Base-by-base conservation (phyloP, 306 rosid species). In the Castanea crenata region DNA sequence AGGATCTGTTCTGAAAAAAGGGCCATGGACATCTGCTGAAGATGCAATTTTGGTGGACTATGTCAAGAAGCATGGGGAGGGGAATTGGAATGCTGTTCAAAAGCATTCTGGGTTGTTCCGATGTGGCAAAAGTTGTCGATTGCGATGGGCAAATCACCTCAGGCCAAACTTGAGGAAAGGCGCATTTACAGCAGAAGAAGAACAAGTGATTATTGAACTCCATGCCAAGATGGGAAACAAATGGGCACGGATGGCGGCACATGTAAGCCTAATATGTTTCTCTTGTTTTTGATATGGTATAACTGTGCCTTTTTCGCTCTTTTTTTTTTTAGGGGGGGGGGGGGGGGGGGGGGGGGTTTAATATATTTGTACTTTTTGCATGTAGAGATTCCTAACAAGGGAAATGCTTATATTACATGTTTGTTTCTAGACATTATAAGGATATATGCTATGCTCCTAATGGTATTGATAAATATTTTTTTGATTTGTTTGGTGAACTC, bases 41-140 rank as follows among this genome's bases (percentile, higher is more conserved):
- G 99, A 96, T 82, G 89, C 90, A 46, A 88, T 96, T 78, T 87
- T 96, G 91, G 85, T 88, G 75, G 93, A 93, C n/a, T 96, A 93
- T 83, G 99, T 96, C 78, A 89, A 87, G 74, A 87, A 90, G 83
- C 90, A 96, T 52, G 99, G 99, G 58, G 99, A 96, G 84, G 99
- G 99, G 74, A 96, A 96, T 84, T 96, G 99, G 99, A 96, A 93
- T 87, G 94, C 96, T n/a, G 92, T 96, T 76, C 99, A 96, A 89
- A 96, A 89, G 94, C 87, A 93, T 81, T 88, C 98, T 49, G 98
- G 93, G 62, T 86, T 96, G 69, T 85, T 76, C 49, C 99, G 99
- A 16, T 96, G 99, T 3, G 99, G 99, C 27, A 96, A 96, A 88
- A 96, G 99, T 90, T 96, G 99, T 74, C 90, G 99, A 51, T 81